Percentiles rank a stretch among this genome's conserved stretches.
These are phyloP conservation scores for Penicillium cosmopolitanum DNA, from an alignment of 495 filamentous ascomycete genomes.

Conservation along the genomic window DNA sequence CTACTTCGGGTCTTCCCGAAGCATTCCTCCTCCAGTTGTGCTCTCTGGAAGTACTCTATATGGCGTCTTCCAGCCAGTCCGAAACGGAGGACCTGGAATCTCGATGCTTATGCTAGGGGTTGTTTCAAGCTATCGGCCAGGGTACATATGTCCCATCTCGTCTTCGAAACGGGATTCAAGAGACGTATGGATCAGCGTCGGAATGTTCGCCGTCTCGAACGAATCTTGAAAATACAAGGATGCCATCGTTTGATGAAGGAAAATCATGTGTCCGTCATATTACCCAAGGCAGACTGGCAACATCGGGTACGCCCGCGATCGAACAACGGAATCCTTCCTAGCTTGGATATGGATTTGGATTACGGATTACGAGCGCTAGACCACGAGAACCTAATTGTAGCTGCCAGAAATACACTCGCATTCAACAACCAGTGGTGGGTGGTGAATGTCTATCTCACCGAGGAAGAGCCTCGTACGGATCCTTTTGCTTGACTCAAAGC, in stretches of 20 bases:
- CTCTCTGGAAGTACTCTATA: background rate
- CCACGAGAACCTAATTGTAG: conserved; percentile 18
- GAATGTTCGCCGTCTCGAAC: background rate
- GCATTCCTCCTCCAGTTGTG: no score
- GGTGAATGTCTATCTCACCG: conserved; percentile 18
- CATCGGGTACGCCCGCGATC: background rate
- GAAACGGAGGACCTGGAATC: background rate
- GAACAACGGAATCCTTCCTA: background rate
- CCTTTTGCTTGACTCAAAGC: background rate
- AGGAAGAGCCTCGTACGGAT: background rate
- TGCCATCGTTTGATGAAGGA: conserved; percentile 8
- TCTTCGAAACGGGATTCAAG: conserved; percentile 3
- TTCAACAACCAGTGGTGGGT: conserved; percentile 19
- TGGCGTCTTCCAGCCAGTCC: background rate
- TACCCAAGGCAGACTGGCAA: conserved; percentile 1
- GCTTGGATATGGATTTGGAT: conserved; percentile 4
- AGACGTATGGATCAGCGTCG: conserved; percentile 1
- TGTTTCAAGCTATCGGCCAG: conserved; percentile 5
- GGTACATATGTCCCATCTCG: conserved; percentile 2
- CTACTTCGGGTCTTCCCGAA: no score
- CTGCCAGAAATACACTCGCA: conserved; percentile 5
- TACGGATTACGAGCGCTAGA: no score
- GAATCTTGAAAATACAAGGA: conserved; percentile 6
- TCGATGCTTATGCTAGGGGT: background rate
- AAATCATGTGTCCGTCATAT: conserved; percentile 3